phyloP scores from a whole-genome alignment of 2,329 filamentous ascomycete species.

The Pseudogymnoascus sp. region DNA sequence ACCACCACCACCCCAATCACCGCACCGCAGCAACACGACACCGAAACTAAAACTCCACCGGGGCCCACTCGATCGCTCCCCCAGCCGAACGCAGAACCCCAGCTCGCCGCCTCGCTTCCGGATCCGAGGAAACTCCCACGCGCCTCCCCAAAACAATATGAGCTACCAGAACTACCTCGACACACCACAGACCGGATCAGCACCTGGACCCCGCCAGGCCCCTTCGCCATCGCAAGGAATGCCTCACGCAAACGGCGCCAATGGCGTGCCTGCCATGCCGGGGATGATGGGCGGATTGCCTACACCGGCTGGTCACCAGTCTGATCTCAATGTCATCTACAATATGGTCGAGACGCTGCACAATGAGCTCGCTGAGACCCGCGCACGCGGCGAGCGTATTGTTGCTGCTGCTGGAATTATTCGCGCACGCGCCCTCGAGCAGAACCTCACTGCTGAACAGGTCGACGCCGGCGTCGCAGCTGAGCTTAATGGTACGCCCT shows the following conservation, averaged over 20 bases:
- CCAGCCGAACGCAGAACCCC: background rate
- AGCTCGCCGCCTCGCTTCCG: background rate
- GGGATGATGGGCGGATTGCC: constrained; percentile 39
- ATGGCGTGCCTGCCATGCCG: constrained; percentile 28
- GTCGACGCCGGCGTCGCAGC: constrained; percentile 49
- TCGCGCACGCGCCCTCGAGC: constrained; percentile 47
- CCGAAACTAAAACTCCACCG: background rate
- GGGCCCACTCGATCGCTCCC: background rate
- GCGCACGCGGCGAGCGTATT: constrained; percentile 56
- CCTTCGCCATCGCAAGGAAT: constrained; percentile 27
- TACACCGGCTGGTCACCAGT: constrained; percentile 61
- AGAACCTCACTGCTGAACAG: constrained; percentile 51
- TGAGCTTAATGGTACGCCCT: constrained; percentile 47
- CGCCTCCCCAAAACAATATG: constrained; percentile 8
- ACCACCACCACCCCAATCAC: background rate
- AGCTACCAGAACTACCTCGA: constrained; percentile 24
- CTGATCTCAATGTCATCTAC: constrained; percentile 63
- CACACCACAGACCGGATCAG: constrained; percentile 17
- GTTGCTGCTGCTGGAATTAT: constrained; percentile 57
- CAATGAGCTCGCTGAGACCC: constrained; percentile 55
- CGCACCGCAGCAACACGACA: background rate
- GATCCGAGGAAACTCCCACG: background rate
- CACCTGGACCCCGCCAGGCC: constrained; percentile 23
- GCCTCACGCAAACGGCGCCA: constrained; percentile 28
- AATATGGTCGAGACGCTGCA: constrained; percentile 62